A percentile compares a stretch with the other conserved stretches of the same genome.
Evolutionary conservation across 345 rosid species (phyloP).

Genomic region (Anastatica hierochuntica): DNA sequence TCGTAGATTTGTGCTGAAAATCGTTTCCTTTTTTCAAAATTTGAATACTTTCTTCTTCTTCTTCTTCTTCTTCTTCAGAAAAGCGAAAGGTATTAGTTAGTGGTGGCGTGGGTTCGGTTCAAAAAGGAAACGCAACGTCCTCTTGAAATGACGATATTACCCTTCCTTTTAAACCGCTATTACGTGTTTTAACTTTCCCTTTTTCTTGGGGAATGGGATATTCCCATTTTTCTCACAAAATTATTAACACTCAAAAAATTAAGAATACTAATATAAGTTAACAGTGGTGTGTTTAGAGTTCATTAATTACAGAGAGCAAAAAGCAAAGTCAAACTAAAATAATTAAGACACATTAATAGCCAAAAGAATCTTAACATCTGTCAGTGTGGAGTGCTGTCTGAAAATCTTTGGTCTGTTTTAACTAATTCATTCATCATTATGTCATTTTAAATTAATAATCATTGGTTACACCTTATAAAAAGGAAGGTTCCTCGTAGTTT

Average conservation of each 20-base stretch:
- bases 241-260: neutral
- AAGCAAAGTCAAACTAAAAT: too few relatives aligned
- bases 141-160: neutral
- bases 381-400: too few relatives aligned
- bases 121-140: conserved; percentile 13
- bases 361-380: too few relatives aligned
- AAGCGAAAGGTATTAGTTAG: conserved; percentile 16
- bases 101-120: conserved; percentile 12
- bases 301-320: too few relatives aligned
- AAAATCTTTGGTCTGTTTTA: too few relatives aligned
- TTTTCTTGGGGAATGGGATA: neutral
- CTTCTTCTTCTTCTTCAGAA: conserved; percentile 9
- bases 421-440: too few relatives aligned
- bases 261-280: too few relatives aligned
- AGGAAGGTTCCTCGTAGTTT: too few relatives aligned
- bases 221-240: neutral
- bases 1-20: conserved; percentile 2
- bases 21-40: neutral
- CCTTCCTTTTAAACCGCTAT: neutral
- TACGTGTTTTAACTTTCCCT: conserved; percentile 16
- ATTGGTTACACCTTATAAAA: too few relatives aligned
- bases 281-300: too few relatives aligned
- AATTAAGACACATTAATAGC: too few relatives aligned
- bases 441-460: too few relatives aligned
- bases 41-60: conserved; percentile 1